phyloP scores from a whole-genome alignment of 2,329 filamentous ascomycete genomes.

The Cytospora chrysosperma region DNA sequence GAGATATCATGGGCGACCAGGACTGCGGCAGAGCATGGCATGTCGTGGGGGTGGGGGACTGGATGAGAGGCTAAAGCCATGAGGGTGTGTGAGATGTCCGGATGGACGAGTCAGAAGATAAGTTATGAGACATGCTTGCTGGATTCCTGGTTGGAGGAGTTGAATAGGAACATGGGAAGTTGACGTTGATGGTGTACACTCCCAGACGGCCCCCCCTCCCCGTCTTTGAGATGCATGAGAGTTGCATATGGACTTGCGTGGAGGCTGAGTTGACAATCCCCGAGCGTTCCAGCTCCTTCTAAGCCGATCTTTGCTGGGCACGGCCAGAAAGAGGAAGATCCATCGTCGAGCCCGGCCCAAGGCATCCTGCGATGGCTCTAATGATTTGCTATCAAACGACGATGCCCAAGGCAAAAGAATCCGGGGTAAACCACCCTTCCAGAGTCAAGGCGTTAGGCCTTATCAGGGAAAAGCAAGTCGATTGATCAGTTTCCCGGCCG shows the following conservation, averaged over 20 bases:
- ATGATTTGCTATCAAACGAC: neutral
- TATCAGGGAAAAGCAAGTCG: neutral
- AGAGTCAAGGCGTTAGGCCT: neutral
- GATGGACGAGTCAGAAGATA: neutral
- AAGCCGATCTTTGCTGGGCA: conserved; percentile 10
- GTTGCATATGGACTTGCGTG: conserved; percentile 17
- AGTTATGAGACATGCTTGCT: neutral
- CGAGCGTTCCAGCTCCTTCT: conserved; percentile 16
- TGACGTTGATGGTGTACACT: conserved; percentile 11
- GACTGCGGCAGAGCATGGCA: conserved; percentile 1
- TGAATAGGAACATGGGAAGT: neutral
- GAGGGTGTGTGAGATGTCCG: neutral
- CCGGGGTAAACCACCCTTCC: neutral
- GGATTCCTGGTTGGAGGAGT: neutral
- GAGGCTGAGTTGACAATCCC: conserved; percentile 21
- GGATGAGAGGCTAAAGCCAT: neutral
- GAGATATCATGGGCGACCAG: conserved; percentile 8
- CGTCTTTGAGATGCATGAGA: conserved; percentile 19
- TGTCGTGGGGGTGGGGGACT: neutral
- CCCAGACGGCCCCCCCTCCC: no score
- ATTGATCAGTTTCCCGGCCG: neutral
- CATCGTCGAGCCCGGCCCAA: neutral
- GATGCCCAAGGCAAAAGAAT: neutral
- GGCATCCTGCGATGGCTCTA: neutral
- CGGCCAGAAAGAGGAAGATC: neutral